Base-by-base conservation (phyloP, 73 alveolate genomes). In the Paraurostyla sp. region DNA sequence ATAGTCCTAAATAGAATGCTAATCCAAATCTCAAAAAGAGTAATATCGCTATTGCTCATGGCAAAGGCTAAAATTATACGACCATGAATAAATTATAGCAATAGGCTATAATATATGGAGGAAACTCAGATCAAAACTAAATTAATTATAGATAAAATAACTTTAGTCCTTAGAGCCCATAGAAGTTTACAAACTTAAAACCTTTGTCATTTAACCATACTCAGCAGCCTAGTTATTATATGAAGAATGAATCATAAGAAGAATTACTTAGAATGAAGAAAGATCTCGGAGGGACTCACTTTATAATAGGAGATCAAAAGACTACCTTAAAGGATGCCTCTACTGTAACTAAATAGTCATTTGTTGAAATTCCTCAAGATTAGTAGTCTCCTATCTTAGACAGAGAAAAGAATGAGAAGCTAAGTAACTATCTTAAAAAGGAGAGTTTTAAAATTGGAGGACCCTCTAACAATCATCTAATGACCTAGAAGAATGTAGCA, bases 41-140 rank as follows among this genome's bases (percentile, higher is more conserved):
- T 38, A 65, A 40, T 65, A 13, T 65, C 41, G 41, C 35, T 3
- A 65, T 65, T 15, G 82, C 60, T 11, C 0, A 11, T 6, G 1
- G 20, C 6, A 65, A 35, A 20, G 9, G 32, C 40, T 15, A 16
- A 38, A 58, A 65, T 38, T 65, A 65, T 40, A 65, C 56, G 0
- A 38, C 82, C 4, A 65, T 65, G 82, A 65, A 65, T 65, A 65
- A 65, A 38, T 35, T 65, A 9, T 30, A 65, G 25, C 25, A 65
- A 65, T 40, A 65, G 25, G 41, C 82, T 7, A 65, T 65, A 22
- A 38, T 65, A 30, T 65, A 65, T 65, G 82, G 82, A 6, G 82
- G 82, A 35, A 40, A 40, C 49, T 4, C 15, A 9, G 2, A 20
- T 7, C 3, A 18, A 7, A 60, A 60, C 4, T 27, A 9, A 50